Conservation (phyloP, 768 basidiomycete species). For the Saitozyma sp. region DNA sequence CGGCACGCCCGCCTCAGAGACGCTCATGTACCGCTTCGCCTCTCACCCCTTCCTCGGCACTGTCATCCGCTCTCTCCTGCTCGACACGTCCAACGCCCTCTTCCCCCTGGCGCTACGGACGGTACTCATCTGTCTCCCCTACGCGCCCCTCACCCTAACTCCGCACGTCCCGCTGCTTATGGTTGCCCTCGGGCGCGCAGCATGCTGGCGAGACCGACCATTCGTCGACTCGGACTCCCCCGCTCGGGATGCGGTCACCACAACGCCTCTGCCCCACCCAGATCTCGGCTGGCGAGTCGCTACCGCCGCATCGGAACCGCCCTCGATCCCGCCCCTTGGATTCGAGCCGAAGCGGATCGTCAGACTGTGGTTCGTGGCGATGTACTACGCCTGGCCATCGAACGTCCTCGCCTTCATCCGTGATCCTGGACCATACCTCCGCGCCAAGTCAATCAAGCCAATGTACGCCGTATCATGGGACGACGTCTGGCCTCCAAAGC, state of each 20-base stretch:
- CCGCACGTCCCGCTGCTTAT: constrained; percentile 40
- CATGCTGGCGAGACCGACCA: constrained; percentile 46
- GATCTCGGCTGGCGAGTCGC: constrained; percentile 29
- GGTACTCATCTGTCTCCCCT: constrained; percentile 33
- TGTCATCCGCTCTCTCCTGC: constrained; percentile 26
- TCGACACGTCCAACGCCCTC: constrained; percentile 39
- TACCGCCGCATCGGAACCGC: constrained; percentile 7
- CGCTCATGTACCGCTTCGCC: constrained; percentile 16
- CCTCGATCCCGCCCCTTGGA: constrained; percentile 37
- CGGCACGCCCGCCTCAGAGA: constrained; percentile 14
- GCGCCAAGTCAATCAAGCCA: constrained; percentile 58
- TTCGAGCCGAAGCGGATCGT: constrained; percentile 25
- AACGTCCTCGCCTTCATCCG: constrained; percentile 80
- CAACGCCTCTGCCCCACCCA: constrained; percentile 22
- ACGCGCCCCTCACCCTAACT: constrained; percentile 33
- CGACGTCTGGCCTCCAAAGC: constrained; percentile 65
- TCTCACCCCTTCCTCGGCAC: constrained; percentile 11
- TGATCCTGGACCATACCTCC: constrained; percentile 66
- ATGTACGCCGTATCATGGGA: constrained; percentile 74
- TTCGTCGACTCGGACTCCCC: constrained; percentile 57
- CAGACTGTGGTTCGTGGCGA: constrained; percentile 29
- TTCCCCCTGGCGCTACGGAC: constrained; percentile 37
- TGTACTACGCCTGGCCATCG: constrained; percentile 90
- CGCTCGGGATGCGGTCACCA: constrained; percentile 63
- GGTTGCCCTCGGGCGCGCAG: constrained; percentile 43